Conservation (phyloP, 1,284 basidiomycete species). For the Polyporus tsugae region DNA sequence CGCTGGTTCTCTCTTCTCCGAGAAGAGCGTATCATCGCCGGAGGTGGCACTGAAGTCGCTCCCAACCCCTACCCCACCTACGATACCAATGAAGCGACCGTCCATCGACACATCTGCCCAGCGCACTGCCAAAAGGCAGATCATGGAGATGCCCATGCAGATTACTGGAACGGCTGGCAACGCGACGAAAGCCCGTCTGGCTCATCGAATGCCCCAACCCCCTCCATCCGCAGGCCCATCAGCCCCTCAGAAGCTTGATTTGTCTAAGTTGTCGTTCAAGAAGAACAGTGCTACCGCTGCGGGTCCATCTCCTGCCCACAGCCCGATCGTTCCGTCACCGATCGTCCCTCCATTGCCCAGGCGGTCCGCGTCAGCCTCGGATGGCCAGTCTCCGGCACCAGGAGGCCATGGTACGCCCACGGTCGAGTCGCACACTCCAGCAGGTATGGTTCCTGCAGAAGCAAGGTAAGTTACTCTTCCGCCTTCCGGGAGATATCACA, state of each 20-base stretch:
- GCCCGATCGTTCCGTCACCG: conserved; percentile 4
- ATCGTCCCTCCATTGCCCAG: conserved; percentile 20
- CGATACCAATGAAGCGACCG: conserved; percentile 27
- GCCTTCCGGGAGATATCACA: too few species aligned
- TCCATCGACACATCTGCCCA: conserved; percentile 13
- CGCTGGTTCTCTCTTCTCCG: conserved; percentile 36
- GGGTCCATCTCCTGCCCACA: conserved; percentile 20
- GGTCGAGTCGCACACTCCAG: conserved; percentile 5
- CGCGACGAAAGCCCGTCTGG: conserved; percentile 36
- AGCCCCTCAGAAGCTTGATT: conserved; percentile 13
- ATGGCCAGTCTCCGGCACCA: conserved; percentile 21
- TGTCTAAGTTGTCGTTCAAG: conserved; percentile 34
- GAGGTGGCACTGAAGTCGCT: conserved; percentile 24
- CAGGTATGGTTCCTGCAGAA: conserved; percentile 31
- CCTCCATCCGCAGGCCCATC: conserved; percentile 1
- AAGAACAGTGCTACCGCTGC: conserved; percentile 26
- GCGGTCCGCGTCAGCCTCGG: conserved; percentile 16
- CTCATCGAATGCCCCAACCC: conserved; percentile 24
- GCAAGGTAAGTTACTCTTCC: neutral
- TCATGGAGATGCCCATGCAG: conserved; percentile 34
- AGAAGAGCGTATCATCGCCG: conserved; percentile 28
- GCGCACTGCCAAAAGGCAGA: conserved; percentile 29
- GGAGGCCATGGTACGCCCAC: conserved; percentile 6
- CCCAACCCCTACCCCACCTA: conserved; percentile 2
- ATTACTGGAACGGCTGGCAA: conserved; percentile 31